Conservation (phyloP, 768 basidiomycete species). For the Tricholoma flavovirens region DNA sequence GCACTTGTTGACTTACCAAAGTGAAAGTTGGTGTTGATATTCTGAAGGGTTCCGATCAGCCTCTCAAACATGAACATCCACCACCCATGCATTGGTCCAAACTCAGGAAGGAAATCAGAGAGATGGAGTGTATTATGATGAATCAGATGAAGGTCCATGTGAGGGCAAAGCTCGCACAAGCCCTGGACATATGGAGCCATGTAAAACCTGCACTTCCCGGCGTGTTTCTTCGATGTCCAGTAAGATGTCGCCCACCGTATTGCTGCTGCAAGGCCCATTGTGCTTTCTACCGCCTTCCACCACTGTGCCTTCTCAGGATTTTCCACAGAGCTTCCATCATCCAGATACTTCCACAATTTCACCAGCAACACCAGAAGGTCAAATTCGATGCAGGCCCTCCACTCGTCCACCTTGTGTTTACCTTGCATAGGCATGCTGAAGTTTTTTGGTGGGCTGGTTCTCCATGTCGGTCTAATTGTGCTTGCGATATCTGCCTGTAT, state of each 20-base stretch:
- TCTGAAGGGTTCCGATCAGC: constrained; percentile 9
- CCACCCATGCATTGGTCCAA: constrained; percentile 10
- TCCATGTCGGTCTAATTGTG: no score
- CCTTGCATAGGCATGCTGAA: no score
- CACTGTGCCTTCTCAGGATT: neutral
- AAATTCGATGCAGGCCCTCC: no score
- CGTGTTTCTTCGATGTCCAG: neutral
- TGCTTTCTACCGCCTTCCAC: neutral
- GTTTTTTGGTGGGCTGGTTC: no score
- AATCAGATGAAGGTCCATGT: neutral
- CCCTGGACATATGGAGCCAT: neutral
- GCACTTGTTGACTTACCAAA: neutral
- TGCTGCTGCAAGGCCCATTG: neutral
- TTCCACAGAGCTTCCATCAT: neutral
- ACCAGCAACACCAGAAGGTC: no score
- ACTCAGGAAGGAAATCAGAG: neutral
- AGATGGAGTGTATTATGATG: neutral
- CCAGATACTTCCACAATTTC: no score
- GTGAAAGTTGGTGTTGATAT: constrained; percentile 11
- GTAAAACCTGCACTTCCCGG: neutral
- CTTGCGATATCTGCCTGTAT: no score
- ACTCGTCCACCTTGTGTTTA: no score
- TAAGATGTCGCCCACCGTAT: neutral
- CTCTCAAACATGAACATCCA: constrained; percentile 14
- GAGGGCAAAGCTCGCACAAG: neutral